Conservation (phyloP, 2,329 filamentous ascomycete species). For the Knoxdaviesia capensis region DNA sequence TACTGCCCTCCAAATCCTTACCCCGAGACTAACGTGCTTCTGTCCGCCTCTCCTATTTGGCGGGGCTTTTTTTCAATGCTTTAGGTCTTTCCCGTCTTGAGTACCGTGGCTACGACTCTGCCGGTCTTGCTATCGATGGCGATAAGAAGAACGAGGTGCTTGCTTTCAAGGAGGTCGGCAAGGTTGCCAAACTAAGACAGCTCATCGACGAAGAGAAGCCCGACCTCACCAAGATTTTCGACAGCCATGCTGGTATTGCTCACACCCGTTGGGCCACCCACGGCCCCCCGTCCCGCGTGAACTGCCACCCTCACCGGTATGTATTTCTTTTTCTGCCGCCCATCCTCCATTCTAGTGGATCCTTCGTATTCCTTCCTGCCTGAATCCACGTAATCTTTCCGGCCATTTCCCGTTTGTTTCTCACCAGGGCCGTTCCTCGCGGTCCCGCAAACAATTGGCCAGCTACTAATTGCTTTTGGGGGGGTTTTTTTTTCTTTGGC, state of each 20-base stretch:
- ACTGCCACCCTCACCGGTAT: conserved; percentile 97
- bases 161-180: conserved; percentile 98
- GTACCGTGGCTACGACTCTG: conserved; percentile 97
- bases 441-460: too few species aligned
- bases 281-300: conserved; percentile 76
- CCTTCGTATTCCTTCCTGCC: too few species aligned
- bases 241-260: conserved; percentile 95
- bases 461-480: too few species aligned
- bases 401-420: too few species aligned
- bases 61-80: neutral
- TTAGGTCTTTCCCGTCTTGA: conserved; percentile 83
- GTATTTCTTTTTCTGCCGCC: conserved; percentile 9
- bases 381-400: too few species aligned
- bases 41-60: conserved; percentile 2
- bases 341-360: too few species aligned
- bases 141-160: conserved; percentile 98
- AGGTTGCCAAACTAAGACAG: conserved; percentile 90
- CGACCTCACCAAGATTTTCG: conserved; percentile 82
- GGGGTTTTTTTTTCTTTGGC: too few species aligned
- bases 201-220: conserved; percentile 70
- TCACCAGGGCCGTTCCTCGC: too few species aligned
- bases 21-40: too few species aligned
- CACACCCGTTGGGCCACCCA: conserved; percentile 99
- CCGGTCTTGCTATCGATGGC: conserved; percentile 85
- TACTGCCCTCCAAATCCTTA: too few species aligned